Base-by-base conservation (phyloP, 441 rosid species). In the Arabidopsis lyrata region DNA sequence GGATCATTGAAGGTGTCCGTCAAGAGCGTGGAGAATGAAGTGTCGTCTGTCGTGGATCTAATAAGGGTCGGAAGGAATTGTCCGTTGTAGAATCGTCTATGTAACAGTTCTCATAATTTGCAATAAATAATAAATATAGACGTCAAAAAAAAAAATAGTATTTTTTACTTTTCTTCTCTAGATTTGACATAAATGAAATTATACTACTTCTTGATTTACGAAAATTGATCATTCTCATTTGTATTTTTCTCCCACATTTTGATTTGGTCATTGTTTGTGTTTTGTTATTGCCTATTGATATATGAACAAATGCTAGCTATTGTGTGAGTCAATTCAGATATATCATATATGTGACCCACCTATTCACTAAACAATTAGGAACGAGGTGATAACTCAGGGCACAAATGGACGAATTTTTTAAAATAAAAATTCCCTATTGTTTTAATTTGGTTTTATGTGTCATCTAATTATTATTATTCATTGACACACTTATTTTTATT, bases 281-380 rank as follows among this genome's bases (percentile, higher is more conserved):
- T 1, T 4, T 3, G 36, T 27, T n/a, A 53, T 53, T 6, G 16
- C 22, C 22, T 20, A 15, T 52, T 52, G 56, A 24, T 52, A 14
- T 12, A 24, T 24, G 7, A 44, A 44, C 16, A 42, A 42, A 42
- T 42, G 0, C 7, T n/a, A 5, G 16, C 5, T 42, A 13, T 42
- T 50, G 56, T 49, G 14, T 5, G 56, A 38, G 42, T 10, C 42
- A 38, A 50, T 29, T 22, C 24, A 22, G 24, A 22, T 22, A 22
- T 22, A 27, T 27, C 15, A 10, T 50, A 31, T 52, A 24, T 52
- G 39, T 31, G 20, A 55, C 41, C 61, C 41, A 56, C 61, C 61
- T 34, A 56, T 39, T 32, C 39, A 31, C 22, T 55, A n/a, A 55
- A 55, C 38, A 55, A 55, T 55, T 55, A n/a, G 34, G 13, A 27